These are phyloP conservation scores for Kokia cookei DNA, from an alignment of 441 rosid species.

Conservation along the genomic window DNA sequence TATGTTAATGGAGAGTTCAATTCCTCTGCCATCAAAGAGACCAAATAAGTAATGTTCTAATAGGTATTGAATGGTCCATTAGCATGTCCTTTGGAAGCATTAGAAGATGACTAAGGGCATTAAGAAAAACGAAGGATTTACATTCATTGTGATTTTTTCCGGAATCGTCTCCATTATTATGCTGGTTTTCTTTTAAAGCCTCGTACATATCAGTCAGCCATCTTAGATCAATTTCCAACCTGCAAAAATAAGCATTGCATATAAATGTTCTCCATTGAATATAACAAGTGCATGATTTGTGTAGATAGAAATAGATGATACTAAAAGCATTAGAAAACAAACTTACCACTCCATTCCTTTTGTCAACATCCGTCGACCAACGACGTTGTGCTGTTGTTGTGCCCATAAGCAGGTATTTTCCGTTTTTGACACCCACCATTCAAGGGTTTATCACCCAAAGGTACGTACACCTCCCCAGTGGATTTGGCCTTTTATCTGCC, in stretches of 20 bases:
- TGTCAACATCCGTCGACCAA: no score
- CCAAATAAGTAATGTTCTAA: neutral
- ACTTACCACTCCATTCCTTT: no score
- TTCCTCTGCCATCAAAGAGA: slow-evolving; percentile 40
- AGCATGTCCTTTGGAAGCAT: slow-evolving; percentile 96
- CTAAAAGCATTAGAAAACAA: no score
- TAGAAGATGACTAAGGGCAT: slow-evolving; percentile 69
- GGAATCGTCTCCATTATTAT: slow-evolving; percentile 25
- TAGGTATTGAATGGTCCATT: slow-evolving; percentile 35
- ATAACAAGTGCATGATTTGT: no score
- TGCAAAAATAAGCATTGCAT: slow-evolving; percentile 19
- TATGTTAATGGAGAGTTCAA: slow-evolving; percentile 60
- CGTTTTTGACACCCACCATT: no score
- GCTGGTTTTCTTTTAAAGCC: slow-evolving; percentile 24
- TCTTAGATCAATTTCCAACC: slow-evolving; percentile 81
- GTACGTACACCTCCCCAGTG: no score
- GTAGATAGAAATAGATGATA: no score
- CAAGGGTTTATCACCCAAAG: no score
- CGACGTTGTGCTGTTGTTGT: no score
- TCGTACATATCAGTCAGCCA: slow-evolving; percentile 59
- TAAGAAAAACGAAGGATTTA: slow-evolving; percentile 51
- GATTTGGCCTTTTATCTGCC: no score
- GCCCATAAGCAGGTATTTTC: no score
- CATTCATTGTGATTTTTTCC: slow-evolving; percentile 13
- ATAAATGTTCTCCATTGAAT: no score